phyloP scores from a whole-genome alignment of 768 basidiomycete genomes.

The Lentinula raphanica region DNA sequence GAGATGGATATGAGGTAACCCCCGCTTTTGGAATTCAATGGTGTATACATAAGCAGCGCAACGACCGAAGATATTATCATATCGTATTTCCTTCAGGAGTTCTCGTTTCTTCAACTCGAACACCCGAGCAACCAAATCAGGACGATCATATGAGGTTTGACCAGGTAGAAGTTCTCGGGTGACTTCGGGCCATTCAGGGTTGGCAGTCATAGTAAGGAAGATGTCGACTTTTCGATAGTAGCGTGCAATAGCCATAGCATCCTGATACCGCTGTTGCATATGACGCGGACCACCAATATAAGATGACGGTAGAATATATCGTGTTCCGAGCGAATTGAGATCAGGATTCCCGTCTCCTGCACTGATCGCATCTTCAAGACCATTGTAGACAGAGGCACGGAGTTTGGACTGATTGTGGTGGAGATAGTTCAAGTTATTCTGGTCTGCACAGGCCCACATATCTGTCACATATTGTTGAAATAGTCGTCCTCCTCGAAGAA shows the following conservation, averaged over 20 bases:
- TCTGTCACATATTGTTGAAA: constrained; percentile 36
- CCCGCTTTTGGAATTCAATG: constrained; percentile 56
- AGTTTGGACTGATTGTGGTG: constrained; percentile 27
- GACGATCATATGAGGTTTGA: constrained; percentile 35
- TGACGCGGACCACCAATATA: constrained; percentile 35
- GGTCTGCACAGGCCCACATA: constrained; percentile 35
- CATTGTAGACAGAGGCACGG: constrained; percentile 27
- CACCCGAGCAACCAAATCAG: constrained; percentile 41
- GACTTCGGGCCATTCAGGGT: constrained; percentile 40
- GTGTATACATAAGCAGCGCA: constrained; percentile 41
- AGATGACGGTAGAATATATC: constrained; percentile 35
- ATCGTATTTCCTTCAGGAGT: constrained; percentile 28
- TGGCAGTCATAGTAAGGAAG: constrained; percentile 42
- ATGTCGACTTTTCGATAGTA: constrained; percentile 30
- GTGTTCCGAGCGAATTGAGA: constrained; percentile 24
- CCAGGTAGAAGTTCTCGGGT: constrained; percentile 28
- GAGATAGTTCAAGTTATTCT: constrained; percentile 27
- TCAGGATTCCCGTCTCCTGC: constrained; percentile 18
- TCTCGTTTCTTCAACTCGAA: constrained; percentile 39
- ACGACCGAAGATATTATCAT: constrained; percentile 34
- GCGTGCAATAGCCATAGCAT: constrained; percentile 35
- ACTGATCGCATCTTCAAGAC: constrained; percentile 25
- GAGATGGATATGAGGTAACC: constrained; percentile 51
- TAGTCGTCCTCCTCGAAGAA: constrained; percentile 28
- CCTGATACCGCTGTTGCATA: constrained; percentile 40